phyloP scores from a whole-genome alignment of 2,329 filamentous ascomycete genomes.

The Xylaria sp. region DNA sequence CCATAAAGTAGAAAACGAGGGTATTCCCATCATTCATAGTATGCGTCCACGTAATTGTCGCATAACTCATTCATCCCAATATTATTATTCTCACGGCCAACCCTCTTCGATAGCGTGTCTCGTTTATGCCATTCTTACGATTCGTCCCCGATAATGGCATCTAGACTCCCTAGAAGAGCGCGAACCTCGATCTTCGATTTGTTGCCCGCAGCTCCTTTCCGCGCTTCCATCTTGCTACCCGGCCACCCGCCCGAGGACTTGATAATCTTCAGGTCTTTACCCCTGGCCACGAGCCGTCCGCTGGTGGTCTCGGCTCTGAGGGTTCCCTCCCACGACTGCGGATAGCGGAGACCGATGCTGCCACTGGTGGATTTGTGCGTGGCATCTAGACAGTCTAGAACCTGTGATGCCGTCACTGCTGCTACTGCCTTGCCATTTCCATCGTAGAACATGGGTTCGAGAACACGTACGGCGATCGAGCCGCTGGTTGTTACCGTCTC shows the following conservation, averaged over 20 bases:
- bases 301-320: slow-evolving; percentile 55
- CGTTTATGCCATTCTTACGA: not conserved
- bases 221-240: slow-evolving; percentile 50
- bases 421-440: slow-evolving; percentile 25
- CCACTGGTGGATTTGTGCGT: slow-evolving; percentile 60
- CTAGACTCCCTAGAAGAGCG: slow-evolving; percentile 49
- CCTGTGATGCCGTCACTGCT: slow-evolving; percentile 15
- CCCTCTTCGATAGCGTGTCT: not conserved
- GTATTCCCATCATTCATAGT: slow-evolving; percentile 9
- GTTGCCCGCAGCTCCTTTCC: slow-evolving; percentile 52
- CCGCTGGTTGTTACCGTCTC: slow-evolving; percentile 60
- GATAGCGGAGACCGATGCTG: slow-evolving; percentile 57
- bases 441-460: slow-evolving; percentile 59
- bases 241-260: slow-evolving; percentile 49
- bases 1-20: not conserved
- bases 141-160: slow-evolving; percentile 45
- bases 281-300: slow-evolving; percentile 55
- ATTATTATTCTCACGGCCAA: not conserved
- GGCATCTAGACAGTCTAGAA: slow-evolving; percentile 53
- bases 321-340: slow-evolving; percentile 61
- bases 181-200: slow-evolving; percentile 51
- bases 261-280: slow-evolving; percentile 57
- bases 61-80: not conserved
- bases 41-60: not conserved
- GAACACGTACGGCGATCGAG: slow-evolving; percentile 52